Conservation (phyloP, 2,329 filamentous ascomycete species). For the Ophiostoma triangulosporum region DNA sequence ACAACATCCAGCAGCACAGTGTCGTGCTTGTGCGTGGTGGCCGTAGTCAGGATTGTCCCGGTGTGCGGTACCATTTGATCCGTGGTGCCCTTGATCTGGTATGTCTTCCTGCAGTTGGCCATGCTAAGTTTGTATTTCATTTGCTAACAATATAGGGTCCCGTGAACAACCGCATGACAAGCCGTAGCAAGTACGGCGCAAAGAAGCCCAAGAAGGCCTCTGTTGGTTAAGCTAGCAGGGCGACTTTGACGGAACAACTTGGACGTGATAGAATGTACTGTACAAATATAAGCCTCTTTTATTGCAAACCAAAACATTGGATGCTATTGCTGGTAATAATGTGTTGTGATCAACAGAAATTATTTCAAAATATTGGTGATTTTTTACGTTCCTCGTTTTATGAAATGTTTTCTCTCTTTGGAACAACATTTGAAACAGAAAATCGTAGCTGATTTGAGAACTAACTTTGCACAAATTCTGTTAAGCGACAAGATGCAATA, state of each 20-base stretch:
- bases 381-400: too few species aligned
- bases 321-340: too few species aligned
- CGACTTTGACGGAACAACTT: neutral
- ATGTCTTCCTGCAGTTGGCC: constrained; percentile 21
- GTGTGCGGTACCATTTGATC: constrained; percentile 91
- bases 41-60: constrained; percentile 89
- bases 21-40: constrained; percentile 94
- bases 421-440: too few species aligned
- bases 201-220: constrained; percentile 91
- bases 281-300: neutral
- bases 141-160: constrained; percentile 50
- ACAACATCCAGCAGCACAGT: constrained; percentile 98
- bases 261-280: neutral
- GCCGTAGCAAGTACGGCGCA: constrained; percentile 91
- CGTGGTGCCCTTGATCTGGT: constrained; percentile 88
- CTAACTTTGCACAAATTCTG: too few species aligned
- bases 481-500: too few species aligned
- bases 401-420: too few species aligned
- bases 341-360: too few species aligned
- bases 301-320: too few species aligned
- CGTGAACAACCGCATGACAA: constrained; percentile 70
- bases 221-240: constrained; percentile 26
- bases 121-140: too few species aligned
- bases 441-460: too few species aligned
- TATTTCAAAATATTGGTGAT: too few species aligned